These are phyloP conservation scores for Lepidopterella palustris DNA, from an alignment of 495 filamentous ascomycete species.

Conservation along the genomic window DNA sequence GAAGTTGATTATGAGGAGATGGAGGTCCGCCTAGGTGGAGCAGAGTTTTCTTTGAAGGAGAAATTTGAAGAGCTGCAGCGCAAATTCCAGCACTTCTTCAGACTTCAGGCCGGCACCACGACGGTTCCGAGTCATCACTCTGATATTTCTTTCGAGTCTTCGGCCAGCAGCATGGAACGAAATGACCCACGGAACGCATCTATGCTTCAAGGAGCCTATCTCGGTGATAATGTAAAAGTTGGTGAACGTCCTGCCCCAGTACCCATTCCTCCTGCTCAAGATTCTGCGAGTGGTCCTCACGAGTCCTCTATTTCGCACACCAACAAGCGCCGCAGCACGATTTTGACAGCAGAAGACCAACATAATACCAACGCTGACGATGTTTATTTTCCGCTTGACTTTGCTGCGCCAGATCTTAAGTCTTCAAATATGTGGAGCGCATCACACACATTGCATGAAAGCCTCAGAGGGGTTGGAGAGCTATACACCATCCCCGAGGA, in stretches of 20 bases:
- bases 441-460: neutral
- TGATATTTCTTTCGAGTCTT: conserved; percentile 3
- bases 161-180: neutral
- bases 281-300: neutral
- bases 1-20: conserved; percentile 26
- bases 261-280: neutral
- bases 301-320: neutral
- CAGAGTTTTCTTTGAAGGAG: conserved; percentile 17
- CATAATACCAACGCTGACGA: neutral
- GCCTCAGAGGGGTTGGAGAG: neutral
- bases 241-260: conserved; percentile 8
- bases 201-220: conserved; percentile 11
- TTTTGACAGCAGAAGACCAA: neutral
- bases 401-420: neutral
- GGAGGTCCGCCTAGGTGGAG: conserved; percentile 16
- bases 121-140: neutral
- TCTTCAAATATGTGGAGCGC: neutral
- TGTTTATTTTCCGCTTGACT: neutral
- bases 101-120: conserved; percentile 6
- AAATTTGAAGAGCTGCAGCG: conserved; percentile 13
- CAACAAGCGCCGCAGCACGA: neutral
- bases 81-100: conserved; percentile 19
- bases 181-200: conserved; percentile 8
- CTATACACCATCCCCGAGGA: neutral
- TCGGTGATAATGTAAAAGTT: conserved; percentile 13